Conservation (phyloP, 805 yeast species). For the Yarrowia sp. region DNA sequence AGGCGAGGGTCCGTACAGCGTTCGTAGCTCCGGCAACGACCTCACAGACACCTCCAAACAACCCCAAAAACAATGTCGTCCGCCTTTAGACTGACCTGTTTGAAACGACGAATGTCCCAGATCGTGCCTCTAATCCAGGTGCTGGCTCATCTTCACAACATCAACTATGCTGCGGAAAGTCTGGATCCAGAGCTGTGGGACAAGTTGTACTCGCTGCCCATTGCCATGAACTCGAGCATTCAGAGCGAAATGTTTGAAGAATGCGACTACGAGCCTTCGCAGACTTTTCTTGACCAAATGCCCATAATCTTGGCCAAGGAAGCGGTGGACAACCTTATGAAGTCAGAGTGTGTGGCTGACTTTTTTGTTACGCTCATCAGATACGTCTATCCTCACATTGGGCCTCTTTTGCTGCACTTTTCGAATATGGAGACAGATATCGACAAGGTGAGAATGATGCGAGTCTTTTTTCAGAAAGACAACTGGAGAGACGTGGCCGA, state of each 20-base stretch:
- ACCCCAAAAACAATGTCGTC: no score
- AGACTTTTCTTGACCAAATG: neutral
- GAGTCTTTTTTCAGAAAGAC: conserved; percentile 1
- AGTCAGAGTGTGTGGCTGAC: neutral
- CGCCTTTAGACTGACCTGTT: neutral
- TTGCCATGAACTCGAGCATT: conserved; percentile 3
- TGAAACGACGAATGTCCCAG: conserved; percentile 8
- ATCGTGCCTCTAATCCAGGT: conserved; percentile 11
- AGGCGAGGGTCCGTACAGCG: no score
- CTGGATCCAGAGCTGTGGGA: conserved; percentile 15
- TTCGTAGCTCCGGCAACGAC: no score
- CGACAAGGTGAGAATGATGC: neutral
- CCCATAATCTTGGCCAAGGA: neutral
- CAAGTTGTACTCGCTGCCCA: conserved; percentile 8
- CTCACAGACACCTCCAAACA: no score
- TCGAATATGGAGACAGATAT: conserved; percentile 12
- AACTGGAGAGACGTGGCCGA: conserved; percentile 6
- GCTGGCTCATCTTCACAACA: conserved; percentile 16
- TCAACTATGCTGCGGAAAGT: conserved; percentile 4
- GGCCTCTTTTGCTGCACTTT: neutral
- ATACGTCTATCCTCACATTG: conserved; percentile 12
- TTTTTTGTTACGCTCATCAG: conserved; percentile 10
- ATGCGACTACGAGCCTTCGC: conserved; percentile 15
- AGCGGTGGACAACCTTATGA: neutral
- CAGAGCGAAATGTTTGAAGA: conserved; percentile 19